A percentile compares a stretch with the other conserved stretches of the same genome.
Conservation (phyloP, 2,329 filamentous ascomycete genomes). For the Botrytis tulipae region DNA sequence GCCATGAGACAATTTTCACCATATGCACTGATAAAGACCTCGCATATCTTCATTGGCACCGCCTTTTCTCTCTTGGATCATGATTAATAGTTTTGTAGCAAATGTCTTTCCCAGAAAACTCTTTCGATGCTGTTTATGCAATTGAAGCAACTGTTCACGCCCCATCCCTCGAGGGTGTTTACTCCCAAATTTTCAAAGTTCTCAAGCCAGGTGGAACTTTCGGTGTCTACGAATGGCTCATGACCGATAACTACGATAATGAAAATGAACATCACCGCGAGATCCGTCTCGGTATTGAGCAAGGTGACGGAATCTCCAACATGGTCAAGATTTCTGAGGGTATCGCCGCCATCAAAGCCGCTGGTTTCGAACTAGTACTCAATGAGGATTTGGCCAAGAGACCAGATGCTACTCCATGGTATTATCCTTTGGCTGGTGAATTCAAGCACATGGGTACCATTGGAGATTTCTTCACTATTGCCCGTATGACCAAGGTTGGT, state of each 20-base stretch:
- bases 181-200: conserved; percentile 90
- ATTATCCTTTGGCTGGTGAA: conserved; percentile 86
- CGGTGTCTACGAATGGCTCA: conserved; percentile 98
- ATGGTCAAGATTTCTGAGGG: conserved; percentile 89
- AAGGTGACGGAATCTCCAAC: conserved; percentile 94
- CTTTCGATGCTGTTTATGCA: conserved; percentile 92
- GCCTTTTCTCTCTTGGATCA: neutral
- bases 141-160: conserved; percentile 98
- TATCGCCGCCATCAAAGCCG: conserved; percentile 76
- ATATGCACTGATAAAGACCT: neutral
- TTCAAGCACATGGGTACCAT: conserved; percentile 78
- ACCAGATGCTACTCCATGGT: conserved; percentile 79
- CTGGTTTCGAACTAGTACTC: conserved; percentile 80
- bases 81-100: conserved; percentile 53
- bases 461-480: conserved; percentile 77
- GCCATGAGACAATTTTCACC: conserved; percentile 11
- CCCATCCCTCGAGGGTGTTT: conserved; percentile 84
- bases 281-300: conserved; percentile 91
- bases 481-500: conserved; percentile 85
- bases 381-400: conserved; percentile 84
- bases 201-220: conserved; percentile 95
- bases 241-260: conserved; percentile 95
- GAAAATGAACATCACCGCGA: conserved; percentile 80
- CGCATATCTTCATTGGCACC: neutral
- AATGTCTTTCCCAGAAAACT: conserved; percentile 91